Evolutionary conservation across 208 protist species (phyloP).

Genomic region (Leishmania guyanensis): DNA sequence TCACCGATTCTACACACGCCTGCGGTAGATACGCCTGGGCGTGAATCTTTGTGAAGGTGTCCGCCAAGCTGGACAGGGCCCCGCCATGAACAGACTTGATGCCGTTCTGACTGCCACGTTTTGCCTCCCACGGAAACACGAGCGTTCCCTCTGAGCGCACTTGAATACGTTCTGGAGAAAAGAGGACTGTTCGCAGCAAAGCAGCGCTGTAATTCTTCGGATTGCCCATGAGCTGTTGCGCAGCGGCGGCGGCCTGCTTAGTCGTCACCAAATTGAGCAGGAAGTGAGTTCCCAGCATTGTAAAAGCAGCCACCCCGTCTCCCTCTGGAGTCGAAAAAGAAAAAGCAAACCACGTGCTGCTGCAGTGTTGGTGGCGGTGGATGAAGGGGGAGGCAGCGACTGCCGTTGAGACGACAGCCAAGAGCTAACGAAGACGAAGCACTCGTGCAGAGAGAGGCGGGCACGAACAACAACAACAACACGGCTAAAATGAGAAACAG

Average conservation of each 20-base stretch:
- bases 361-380: not conserved
- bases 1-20: conserved; percentile 43
- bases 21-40: conserved; percentile 30
- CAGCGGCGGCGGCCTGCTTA: conserved; percentile 36
- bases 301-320: not conserved
- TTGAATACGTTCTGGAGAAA: conserved; percentile 48
- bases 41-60: conserved; percentile 85
- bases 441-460: not conserved
- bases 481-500: not conserved
- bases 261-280: conserved; percentile 22
- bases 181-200: conserved; percentile 63
- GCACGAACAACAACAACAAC: not conserved
- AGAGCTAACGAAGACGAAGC: not conserved
- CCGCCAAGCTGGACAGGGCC: conserved; percentile 79
- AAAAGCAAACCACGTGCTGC: not conserved
- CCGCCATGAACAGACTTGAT: conserved; percentile 87
- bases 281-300: conserved; percentile 30
- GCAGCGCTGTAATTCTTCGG: conserved; percentile 48
- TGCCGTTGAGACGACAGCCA: not conserved
- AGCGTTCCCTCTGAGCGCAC: conserved; percentile 47
- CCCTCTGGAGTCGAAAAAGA: not conserved
- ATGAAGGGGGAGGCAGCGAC: not conserved
- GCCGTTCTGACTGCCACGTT: conserved; percentile 57
- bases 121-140: conserved; percentile 68
- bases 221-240: conserved; percentile 40